Evolutionary conservation across 164 flowering plant genomes (phyloP).

Genomic region (Umbilicus rupestris): DNA sequence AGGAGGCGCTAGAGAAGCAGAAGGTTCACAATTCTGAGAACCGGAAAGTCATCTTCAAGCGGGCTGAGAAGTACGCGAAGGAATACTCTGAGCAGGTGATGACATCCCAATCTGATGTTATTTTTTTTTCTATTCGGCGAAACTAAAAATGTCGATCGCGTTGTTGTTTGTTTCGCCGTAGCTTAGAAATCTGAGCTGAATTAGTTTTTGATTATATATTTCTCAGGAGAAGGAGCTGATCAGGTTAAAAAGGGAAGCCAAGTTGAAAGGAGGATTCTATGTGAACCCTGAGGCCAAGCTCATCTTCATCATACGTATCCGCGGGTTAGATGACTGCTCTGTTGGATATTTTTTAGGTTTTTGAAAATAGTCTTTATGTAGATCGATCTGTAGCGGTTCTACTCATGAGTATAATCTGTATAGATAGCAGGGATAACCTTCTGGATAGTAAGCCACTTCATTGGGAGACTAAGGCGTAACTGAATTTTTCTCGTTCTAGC

Average conservation of each 20-base stretch:
- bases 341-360: not conserved
- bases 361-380: too few relatives aligned
- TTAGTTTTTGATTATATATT: not conserved
- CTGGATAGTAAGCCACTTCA: too few relatives aligned
- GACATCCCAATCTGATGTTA: not conserved
- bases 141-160: not conserved
- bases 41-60: conserved; percentile 30
- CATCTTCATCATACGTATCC: conserved; percentile 49
- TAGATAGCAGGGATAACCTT: too few relatives aligned
- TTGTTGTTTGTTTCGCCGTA: not conserved
- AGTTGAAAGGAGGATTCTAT: conserved; percentile 48
- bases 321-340: conserved; percentile 29
- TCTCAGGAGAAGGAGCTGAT: conserved; percentile 37
- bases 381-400: too few relatives aligned
- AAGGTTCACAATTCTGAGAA: conserved; percentile 22
- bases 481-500: too few relatives aligned
- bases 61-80: conserved; percentile 54
- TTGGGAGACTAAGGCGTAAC: too few relatives aligned
- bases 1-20: conserved; percentile 34
- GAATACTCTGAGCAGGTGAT: conserved; percentile 51
- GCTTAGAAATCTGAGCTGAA: conserved; percentile 1
- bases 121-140: not conserved
- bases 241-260: conserved; percentile 48
- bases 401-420: too few relatives aligned
- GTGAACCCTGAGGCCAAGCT: conserved; percentile 48